Percentiles rank a stretch among this genome's conserved stretches.
Conservation (phyloP, 1,284 basidiomycete genomes). For the Malassezia dermatis region DNA sequence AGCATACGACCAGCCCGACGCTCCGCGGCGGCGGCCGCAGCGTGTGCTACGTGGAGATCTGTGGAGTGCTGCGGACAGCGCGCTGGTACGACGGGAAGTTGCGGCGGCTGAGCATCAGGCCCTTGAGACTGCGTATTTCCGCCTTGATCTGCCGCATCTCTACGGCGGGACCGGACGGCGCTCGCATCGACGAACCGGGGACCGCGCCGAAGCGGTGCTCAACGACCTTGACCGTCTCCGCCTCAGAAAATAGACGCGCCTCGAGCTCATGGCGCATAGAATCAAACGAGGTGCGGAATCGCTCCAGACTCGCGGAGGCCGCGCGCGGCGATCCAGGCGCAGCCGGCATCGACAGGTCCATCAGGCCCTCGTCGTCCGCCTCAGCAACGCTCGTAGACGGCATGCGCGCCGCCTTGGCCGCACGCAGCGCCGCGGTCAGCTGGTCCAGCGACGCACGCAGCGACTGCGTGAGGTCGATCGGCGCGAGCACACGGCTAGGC, state of each 20-base stretch:
- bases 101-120: constrained; percentile 32
- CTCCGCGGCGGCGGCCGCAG: background rate
- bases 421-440: constrained; percentile 22
- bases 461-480: constrained; percentile 32
- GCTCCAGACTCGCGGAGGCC: background rate
- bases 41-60: background rate
- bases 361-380: constrained; percentile 15
- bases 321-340: constrained; percentile 5
- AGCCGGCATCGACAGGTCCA: constrained; percentile 13
- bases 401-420: background rate
- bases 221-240: background rate
- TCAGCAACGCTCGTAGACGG: constrained; percentile 20
- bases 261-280: constrained; percentile 9
- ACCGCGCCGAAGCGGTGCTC: constrained; percentile 6
- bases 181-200: background rate
- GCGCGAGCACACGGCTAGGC: constrained; percentile 18
- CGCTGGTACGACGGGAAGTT: constrained; percentile 31
- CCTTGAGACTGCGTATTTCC: constrained; percentile 41
- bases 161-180: constrained; percentile 3
- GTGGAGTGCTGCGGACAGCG: constrained; percentile 12
- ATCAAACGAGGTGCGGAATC: constrained; percentile 6
- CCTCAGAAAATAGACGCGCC: constrained; percentile 5
- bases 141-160: constrained; percentile 35
- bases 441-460: constrained; percentile 28
- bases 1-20: background rate